These are phyloP conservation scores for Artemisia tridentata DNA, from an alignment of 129 eudicot genomes.

Conservation along the genomic window DNA sequence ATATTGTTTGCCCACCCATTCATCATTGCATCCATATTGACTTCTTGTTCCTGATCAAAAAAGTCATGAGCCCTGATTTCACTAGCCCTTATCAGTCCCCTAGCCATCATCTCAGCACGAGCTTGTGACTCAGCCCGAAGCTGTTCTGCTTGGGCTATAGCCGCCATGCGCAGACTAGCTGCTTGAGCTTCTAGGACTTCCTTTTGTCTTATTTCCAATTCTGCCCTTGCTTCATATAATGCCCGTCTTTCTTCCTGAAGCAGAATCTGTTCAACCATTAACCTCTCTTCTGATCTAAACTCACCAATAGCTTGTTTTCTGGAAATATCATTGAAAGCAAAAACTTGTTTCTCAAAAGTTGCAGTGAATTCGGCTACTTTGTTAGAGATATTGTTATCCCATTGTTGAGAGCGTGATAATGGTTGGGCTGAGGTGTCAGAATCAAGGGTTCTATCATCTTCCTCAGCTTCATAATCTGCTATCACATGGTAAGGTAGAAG, in stretches of 20 bases:
- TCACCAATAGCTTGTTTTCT: constrained; percentile 71
- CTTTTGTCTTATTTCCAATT: constrained; percentile 61
- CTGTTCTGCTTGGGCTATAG: constrained; percentile 26
- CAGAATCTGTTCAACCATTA: constrained; percentile 68
- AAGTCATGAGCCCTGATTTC: constrained; percentile 61
- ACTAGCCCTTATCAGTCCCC: constrained; percentile 60
- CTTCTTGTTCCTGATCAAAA: constrained; percentile 55
- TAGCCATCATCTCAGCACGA: constrained; percentile 70
- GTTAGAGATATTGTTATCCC: constrained; percentile 86
- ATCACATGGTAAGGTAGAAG: constrained; percentile 91
- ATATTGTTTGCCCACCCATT: constrained; percentile 59
- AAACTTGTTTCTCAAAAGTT: constrained; percentile 83
- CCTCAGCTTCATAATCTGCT: constrained; percentile 91
- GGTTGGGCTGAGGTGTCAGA: constrained; percentile 66
- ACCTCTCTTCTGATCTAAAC: constrained; percentile 76
- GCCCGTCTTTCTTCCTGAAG: constrained; percentile 61
- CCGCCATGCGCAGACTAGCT: constrained; percentile 63
- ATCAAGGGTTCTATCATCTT: constrained; percentile 78
- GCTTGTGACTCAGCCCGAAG: constrained; percentile 65
- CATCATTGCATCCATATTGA: constrained; percentile 49
- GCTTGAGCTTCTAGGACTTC: constrained; percentile 68
- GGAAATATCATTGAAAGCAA: constrained; percentile 67
- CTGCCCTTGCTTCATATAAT: constrained; percentile 47
- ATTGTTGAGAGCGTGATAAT: constrained; percentile 89
- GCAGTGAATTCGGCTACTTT: constrained; percentile 78